phyloP scores from a whole-genome alignment of 2,329 filamentous ascomycete genomes.

The Claviceps citrina region DNA sequence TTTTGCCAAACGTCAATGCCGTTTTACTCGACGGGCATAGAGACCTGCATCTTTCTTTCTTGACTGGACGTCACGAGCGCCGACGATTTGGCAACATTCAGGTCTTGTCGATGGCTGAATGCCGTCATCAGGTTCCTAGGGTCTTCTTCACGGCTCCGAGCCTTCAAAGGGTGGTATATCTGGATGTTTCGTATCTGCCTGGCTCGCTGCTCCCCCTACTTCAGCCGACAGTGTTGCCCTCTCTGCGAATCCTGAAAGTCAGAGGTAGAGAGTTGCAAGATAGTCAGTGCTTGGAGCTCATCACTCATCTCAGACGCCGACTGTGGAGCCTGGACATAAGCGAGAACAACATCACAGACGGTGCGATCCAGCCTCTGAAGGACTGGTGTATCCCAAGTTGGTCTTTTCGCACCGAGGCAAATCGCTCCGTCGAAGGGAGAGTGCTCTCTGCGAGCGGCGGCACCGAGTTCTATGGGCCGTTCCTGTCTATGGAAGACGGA shows the following conservation, averaged over 20 bases:
- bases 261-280: conserved; percentile 32
- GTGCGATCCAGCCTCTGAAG: conserved; percentile 17
- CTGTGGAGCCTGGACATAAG: conserved; percentile 44
- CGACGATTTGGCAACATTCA: conserved; percentile 8
- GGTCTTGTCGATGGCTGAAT: conserved; percentile 31
- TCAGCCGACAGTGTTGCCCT: conserved; percentile 22
- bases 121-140: conserved; percentile 23
- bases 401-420: conserved; percentile 20
- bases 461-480: conserved; percentile 23
- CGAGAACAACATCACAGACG: conserved; percentile 36
- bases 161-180: conserved; percentile 30
- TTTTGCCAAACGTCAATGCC: conserved; percentile 30
- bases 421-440: conserved; percentile 31
- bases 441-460: conserved; percentile 17
- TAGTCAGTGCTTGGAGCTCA: conserved; percentile 14
- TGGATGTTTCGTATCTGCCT: conserved; percentile 36
- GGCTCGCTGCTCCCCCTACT: conserved; percentile 27
- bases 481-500: conserved; percentile 33
- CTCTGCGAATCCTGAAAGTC: conserved; percentile 37
- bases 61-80: conserved; percentile 13
- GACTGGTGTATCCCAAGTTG: conserved; percentile 18
- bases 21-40: conserved; percentile 33
- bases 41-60: conserved; percentile 26
- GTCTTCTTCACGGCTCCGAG: conserved; percentile 23
- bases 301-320: conserved; percentile 20